Evolutionary conservation across 345 rosid genomes (phyloP), one percentile per base, ranked within the genome.

Genomic region (Anacardium occidentale): DNA sequence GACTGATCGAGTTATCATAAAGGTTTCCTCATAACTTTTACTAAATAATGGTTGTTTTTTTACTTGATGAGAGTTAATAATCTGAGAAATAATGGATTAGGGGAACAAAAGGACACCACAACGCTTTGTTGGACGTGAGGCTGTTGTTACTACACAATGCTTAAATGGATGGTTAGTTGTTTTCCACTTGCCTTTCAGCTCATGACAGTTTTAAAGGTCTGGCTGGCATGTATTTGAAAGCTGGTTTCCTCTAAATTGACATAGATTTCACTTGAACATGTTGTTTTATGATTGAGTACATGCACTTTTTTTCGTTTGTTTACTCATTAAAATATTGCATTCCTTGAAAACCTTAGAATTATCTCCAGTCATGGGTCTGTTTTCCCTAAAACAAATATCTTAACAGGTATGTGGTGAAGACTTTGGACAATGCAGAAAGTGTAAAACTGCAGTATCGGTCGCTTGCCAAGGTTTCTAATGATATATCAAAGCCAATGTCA

Each of bases 71-170:
- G 75, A 74, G 63, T 34, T 75, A 61, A 64, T 55, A 56, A 74
- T 67, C 37, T 21, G 75, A 66, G 22, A 59, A 66, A 24, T 34
- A 67, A 69, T 84, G 76, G 61, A 65, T 42, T 77, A 93, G 98
- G 98, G 98, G 70, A 93, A 93, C 94, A 93, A 90, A 80, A 88
- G 98, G 84, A 93, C 96, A 12, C 98, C 97, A 5, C 86, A 82
- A 72, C 88, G 92, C 61, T 93, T 93, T 86, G 98, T 93, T 45
- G 98, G 97, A 73, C 97, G 98, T 32, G 90, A 88, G 82, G 97
- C 98, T 60, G 85, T 91, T 61, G 93, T 91, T 62, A 93, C 93
- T 75, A 88, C 98, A 18, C 98, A 91, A 52, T 93, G 98, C 95
- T 81, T 93, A 78, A 91, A 93, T 76, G 98, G 97, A 88, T 93